Conservation (phyloP, 2,329 filamentous ascomycete species). For the Trichoderma sp. region DNA sequence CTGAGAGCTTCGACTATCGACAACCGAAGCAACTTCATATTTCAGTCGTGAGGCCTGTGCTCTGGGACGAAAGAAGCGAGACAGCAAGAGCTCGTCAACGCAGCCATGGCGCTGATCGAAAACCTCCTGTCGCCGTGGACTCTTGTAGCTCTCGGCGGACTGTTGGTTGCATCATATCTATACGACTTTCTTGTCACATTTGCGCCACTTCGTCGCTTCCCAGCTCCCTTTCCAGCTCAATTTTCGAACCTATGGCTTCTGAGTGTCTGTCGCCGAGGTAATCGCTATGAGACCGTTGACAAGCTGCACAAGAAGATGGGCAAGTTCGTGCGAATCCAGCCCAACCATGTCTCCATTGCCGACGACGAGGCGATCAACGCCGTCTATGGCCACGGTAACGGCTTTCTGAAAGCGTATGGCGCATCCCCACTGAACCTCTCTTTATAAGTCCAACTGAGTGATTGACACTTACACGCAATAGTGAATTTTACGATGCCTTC, state of each 20-base stretch:
- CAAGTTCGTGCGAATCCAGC: conserved; percentile 79
- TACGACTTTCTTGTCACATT: conserved; percentile 62
- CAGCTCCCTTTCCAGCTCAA: conserved; percentile 61
- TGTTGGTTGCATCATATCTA: conserved; percentile 56
- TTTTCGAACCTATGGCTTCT: conserved; percentile 84
- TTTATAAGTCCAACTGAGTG: neutral
- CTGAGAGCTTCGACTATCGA: neutral
- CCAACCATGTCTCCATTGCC: conserved; percentile 79
- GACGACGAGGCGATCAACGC: conserved; percentile 74
- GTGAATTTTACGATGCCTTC: conserved; percentile 88
- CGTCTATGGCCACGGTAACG: conserved; percentile 80
- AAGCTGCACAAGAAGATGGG: conserved; percentile 73
- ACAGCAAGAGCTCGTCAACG: neutral
- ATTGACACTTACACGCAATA: conserved; percentile 36
- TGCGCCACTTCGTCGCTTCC: conserved; percentile 54
- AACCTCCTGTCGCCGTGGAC: conserved; percentile 49
- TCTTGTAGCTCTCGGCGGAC: conserved; percentile 44
- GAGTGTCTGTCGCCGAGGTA: conserved; percentile 63
- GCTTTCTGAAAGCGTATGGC: conserved; percentile 67
- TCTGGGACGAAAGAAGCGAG: neutral
- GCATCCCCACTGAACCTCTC: accelerated
- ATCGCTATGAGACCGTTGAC: conserved; percentile 66
- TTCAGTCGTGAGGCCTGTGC: neutral
- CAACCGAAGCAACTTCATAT: neutral
- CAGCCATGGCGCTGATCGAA: conserved; percentile 36